Evolutionary conservation across 805 yeast genomes (phyloP).

Genomic region (Lipomyces kockii): DNA sequence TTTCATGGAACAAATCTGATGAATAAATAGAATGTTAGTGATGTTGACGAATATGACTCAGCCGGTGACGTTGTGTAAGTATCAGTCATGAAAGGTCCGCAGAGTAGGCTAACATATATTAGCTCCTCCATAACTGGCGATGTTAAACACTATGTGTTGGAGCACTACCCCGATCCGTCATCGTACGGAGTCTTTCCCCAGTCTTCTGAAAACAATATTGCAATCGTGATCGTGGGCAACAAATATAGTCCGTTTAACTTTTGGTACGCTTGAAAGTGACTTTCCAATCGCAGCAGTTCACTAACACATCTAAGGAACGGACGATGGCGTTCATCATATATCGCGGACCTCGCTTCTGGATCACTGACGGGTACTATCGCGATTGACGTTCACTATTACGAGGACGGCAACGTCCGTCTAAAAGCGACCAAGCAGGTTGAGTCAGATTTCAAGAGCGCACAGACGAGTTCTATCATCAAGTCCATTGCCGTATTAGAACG

Average conservation of each 20-base stretch:
- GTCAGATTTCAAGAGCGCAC: constrained; percentile 25
- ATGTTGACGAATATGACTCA: constrained; percentile 52
- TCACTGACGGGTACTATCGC: constrained; percentile 57
- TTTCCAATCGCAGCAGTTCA: constrained; percentile 54
- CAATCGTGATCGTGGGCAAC: constrained; percentile 68
- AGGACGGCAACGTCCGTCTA: constrained; percentile 92
- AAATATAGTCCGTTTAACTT: constrained; percentile 74
- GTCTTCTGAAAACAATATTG: constrained; percentile 42
- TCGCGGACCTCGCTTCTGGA: constrained; percentile 46
- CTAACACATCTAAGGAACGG: constrained; percentile 79
- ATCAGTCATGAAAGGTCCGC: constrained; percentile 42
- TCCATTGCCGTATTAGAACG: constrained; percentile 63
- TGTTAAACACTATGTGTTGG: constrained; percentile 59
- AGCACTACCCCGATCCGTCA: constrained; percentile 68
- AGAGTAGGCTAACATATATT: constrained; percentile 40
- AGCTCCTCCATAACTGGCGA: constrained; percentile 42
- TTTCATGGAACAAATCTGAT: not conserved
- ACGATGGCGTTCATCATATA: constrained; percentile 76
- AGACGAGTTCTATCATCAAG: constrained; percentile 47
- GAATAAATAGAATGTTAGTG: constrained; percentile 53
- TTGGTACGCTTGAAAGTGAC: constrained; percentile 63
- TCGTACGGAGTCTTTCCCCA: constrained; percentile 53
- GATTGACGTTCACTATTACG: constrained; percentile 88
- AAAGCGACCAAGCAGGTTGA: constrained; percentile 50
- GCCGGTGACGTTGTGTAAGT: constrained; percentile 23